Conservation (phyloP, 2,329 filamentous ascomycete species). For the Calonectria honghensis region DNA sequence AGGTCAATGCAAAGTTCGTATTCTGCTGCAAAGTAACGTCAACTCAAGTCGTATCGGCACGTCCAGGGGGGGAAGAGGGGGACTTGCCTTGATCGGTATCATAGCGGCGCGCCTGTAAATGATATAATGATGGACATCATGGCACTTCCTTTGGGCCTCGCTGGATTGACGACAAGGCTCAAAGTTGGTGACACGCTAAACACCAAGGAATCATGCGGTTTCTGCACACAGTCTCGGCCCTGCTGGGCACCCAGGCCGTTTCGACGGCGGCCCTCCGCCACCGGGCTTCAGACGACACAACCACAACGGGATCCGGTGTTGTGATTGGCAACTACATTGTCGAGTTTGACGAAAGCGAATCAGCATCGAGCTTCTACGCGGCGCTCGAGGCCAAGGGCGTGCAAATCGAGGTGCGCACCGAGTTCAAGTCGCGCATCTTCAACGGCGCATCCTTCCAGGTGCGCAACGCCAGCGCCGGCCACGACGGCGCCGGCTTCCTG, state of each 20-base stretch:
- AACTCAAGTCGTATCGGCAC: slow-evolving; percentile 19
- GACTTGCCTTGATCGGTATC: slow-evolving; percentile 8
- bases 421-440: slow-evolving; percentile 26
- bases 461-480: background rate
- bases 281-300: background rate
- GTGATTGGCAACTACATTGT: slow-evolving; percentile 30
- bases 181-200: background rate
- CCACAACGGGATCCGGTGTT: background rate
- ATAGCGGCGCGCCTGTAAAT: background rate
- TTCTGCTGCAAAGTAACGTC: slow-evolving; percentile 4
- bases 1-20: slow-evolving; percentile 17
- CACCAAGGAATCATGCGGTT: background rate
- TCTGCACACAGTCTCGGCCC: slow-evolving; percentile 4
- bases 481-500: slow-evolving; percentile 3
- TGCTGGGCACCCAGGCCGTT: slow-evolving; percentile 19
- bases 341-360: slow-evolving; percentile 21
- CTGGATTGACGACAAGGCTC: background rate
- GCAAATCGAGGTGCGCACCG: background rate
- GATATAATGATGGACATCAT: slow-evolving; percentile 6
- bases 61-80: background rate
- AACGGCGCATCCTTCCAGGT: slow-evolving; percentile 27
- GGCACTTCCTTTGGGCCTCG: background rate
- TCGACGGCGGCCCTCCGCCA: background rate
- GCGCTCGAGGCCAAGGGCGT: slow-evolving; percentile 19
- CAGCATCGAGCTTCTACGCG: background rate